Base-by-base conservation (phyloP, 805 yeast species). In the Saturnispora hagleri region DNA sequence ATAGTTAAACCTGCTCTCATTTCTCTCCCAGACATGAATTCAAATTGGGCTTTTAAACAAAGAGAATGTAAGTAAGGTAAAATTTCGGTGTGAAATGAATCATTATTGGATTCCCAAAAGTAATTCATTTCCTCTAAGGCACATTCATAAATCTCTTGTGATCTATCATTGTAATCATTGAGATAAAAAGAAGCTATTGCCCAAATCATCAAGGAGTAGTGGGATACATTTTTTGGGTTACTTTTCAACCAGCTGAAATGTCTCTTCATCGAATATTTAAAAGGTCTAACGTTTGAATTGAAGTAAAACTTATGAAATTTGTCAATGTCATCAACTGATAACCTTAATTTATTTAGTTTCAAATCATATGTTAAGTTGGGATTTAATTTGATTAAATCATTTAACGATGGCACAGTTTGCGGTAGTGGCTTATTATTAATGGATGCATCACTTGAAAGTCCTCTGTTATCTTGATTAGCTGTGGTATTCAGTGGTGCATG, bases 1-100 rank as follows among this genome's bases (percentile, higher is more conserved):
- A 64, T 55, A 10, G 68, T 60, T 18, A 61, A 34, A 4, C 69
- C 67, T 13, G 68, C 61, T 38, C 58, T 53, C 52, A 60, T 43
- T 27, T 61, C 63, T 46, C 58, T 57, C n/a, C 59, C 63, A 13
- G 64, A 43, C 26, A 57, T 53, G 41, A 58, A 64, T 52, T 66
- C 67, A 53, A 56, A 60, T 28, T 55, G 53, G 1, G 66, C 55
- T 47, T 64, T 64, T n/a, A 55, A 40, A 12, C 57, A 53, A 10
- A 63, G 43, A 9, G 60, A 53, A 52, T 65, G 67, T 26, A 65
- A 47, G 47, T 60, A 62, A 43, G 59, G 58, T 53, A 65, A 40
- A 27, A 57, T 46, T 46, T 58, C 61, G 7, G 62, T 46, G 18
- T 56, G 58, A 12, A 51, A 43, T 3, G 52, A 50, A 44, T 48